Evolutionary conservation across 768 basidiomycete genomes (phyloP).

Genomic region (Hericium rajendrae): DNA sequence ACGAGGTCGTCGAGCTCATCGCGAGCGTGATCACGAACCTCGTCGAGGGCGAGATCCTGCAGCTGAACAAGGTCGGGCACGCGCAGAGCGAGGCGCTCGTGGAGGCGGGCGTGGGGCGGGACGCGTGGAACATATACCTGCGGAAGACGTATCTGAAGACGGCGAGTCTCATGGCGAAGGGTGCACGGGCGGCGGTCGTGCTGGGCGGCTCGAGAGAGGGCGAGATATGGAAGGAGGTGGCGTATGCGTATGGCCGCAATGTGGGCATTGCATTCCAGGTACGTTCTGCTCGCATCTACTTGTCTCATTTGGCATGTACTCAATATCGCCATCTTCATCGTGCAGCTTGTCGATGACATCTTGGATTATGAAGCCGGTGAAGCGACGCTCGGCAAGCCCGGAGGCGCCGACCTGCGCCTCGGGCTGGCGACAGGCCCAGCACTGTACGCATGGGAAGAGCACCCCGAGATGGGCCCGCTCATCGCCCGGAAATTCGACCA

Average conservation of each 20-base stretch:
- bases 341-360: slow-evolving; percentile 88
- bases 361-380: slow-evolving; percentile 83
- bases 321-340: not conserved
- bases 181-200: slow-evolving; percentile 75
- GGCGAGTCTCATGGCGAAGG: slow-evolving; percentile 85
- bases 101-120: slow-evolving; percentile 24
- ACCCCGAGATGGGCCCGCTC: slow-evolving; percentile 64
- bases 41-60: slow-evolving; percentile 94
- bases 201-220: slow-evolving; percentile 71
- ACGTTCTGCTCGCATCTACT: not conserved
- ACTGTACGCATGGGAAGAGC: slow-evolving; percentile 80
- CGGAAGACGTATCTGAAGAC: slow-evolving; percentile 92
- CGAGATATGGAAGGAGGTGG: slow-evolving; percentile 81
- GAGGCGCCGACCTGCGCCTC: slow-evolving; percentile 51
- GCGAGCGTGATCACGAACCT: slow-evolving; percentile 88
- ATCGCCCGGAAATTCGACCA: slow-evolving; percentile 71
- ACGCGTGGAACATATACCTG: slow-evolving; percentile 71
- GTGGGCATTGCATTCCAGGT: slow-evolving; percentile 96
- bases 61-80: slow-evolving; percentile 47
- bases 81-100: slow-evolving; percentile 23
- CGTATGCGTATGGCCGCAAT: slow-evolving; percentile 86
- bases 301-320: not conserved
- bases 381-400: slow-evolving; percentile 78
- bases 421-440: slow-evolving; percentile 77
- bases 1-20: slow-evolving; percentile 89